These are phyloP conservation scores for Cochliopodium minus DNA, from an alignment of 208 protist species.

Conservation along the genomic window DNA sequence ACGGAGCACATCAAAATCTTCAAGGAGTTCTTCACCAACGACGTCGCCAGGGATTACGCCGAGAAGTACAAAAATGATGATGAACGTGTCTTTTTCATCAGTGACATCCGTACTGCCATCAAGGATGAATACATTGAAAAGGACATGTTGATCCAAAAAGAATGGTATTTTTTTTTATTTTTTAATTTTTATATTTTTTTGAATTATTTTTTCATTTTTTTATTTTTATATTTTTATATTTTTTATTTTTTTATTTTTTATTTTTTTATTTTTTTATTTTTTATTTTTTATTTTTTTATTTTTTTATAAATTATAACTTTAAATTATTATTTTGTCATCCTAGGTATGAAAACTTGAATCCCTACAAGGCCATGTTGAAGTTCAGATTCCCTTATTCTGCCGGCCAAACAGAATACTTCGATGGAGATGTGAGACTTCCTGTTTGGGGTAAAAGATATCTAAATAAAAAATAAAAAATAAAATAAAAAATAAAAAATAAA, in stretches of 20 bases:
- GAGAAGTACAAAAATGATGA: constrained; percentile 1
- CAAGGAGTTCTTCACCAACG: constrained; percentile 81
- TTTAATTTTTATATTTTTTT: too few species aligned
- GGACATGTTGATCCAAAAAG: background rate
- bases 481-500: too few species aligned
- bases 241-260: too few species aligned
- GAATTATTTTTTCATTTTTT: too few species aligned
- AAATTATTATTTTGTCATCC: constrained; percentile 50
- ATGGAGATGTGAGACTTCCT: constrained; percentile 15
- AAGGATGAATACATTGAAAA: constrained; percentile 29
- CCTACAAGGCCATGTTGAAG: constrained; percentile 70
- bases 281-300: too few species aligned
- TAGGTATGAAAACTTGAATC: constrained; percentile 70
- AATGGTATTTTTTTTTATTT: too few species aligned
- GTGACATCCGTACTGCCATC: constrained; percentile 69
- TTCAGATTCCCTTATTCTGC: constrained; percentile 75
- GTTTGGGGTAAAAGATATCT: too few species aligned
- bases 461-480: too few species aligned
- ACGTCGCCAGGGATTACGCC: constrained; percentile 32
- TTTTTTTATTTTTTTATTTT: too few species aligned
- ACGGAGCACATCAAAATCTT: constrained; percentile 38
- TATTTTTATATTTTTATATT: too few species aligned
- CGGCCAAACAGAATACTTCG: constrained; percentile 16
- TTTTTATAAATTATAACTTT: too few species aligned
- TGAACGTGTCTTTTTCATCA: constrained; percentile 57